These are phyloP conservation scores for Annulohypoxylon stygium DNA, from an alignment of 495 filamentous ascomycete species.

Conservation along the genomic window DNA sequence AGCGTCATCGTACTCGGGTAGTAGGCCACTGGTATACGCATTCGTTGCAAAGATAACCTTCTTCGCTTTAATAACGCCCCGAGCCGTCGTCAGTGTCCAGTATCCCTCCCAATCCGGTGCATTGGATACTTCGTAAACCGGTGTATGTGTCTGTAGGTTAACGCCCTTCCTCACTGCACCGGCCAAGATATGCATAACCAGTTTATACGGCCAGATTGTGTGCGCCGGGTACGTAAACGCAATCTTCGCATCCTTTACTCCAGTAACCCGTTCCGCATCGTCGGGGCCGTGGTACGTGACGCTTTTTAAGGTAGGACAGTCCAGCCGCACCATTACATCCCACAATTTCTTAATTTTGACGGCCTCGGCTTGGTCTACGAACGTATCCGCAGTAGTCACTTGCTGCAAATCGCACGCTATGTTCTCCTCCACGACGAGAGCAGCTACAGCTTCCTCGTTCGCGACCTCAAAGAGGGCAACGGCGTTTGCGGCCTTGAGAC, in stretches of 20 bases:
- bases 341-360: constrained; percentile 52
- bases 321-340: constrained; percentile 55
- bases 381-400: constrained; percentile 61
- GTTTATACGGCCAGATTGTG: constrained; percentile 67
- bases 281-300: constrained; percentile 49
- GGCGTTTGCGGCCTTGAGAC: constrained; percentile 58
- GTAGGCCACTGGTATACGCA: constrained; percentile 69
- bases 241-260: constrained; percentile 31
- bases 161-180: constrained; percentile 52
- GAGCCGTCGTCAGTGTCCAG: constrained; percentile 63
- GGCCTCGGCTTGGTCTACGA: constrained; percentile 57
- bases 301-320: constrained; percentile 51
- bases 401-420: constrained; percentile 61
- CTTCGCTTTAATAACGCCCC: constrained; percentile 60
- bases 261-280: constrained; percentile 38
- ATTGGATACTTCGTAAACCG: constrained; percentile 40
- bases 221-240: constrained; percentile 52
- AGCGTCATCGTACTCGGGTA: constrained; percentile 62
- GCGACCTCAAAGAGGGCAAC: constrained; percentile 63
- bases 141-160: constrained; percentile 53
- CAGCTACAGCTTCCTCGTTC: constrained; percentile 60
- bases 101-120: constrained; percentile 47
- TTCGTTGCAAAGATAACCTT: constrained; percentile 73
- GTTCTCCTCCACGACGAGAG: constrained; percentile 56
- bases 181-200: constrained; percentile 68